A percentile compares a stretch with the other conserved stretches of the same genome.
These are phyloP conservation scores for Sporothrix protearum DNA, from an alignment of 2,329 filamentous ascomycete genomes.

Conservation along the genomic window DNA sequence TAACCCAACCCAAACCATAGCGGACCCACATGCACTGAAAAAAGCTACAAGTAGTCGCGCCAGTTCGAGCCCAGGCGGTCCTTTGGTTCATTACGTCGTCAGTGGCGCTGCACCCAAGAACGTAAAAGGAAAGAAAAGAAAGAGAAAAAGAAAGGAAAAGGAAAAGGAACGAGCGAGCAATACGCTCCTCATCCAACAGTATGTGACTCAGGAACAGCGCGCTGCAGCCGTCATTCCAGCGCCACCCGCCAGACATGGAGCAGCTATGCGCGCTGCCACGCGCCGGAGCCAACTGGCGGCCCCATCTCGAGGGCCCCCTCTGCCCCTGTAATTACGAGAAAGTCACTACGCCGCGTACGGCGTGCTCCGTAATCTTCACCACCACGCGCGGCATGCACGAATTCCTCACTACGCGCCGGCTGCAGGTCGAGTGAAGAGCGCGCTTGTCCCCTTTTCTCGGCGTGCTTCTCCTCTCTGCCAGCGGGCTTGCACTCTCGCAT, in stretches of 20 bases:
- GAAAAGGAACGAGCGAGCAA: background rate
- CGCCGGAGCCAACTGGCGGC: background rate
- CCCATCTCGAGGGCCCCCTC: background rate
- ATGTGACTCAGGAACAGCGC: background rate
- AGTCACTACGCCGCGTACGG: background rate
- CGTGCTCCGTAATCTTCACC: conserved; percentile 16
- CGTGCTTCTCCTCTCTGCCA: no score
- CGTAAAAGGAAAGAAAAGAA: background rate
- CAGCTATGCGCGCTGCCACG: background rate
- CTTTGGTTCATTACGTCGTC: conserved; percentile 22
- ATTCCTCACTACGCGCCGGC: background rate
- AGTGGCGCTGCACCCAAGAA: background rate
- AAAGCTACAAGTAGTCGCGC: background rate
- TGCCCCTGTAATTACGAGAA: background rate
- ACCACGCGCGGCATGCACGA: background rate
- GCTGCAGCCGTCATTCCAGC: conserved; percentile 13
- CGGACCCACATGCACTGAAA: background rate
- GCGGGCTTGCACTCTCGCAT: background rate
- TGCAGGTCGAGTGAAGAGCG: background rate
- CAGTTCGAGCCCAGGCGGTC: background rate
- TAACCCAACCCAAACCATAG: background rate
- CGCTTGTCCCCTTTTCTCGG: conserved; percentile 4
- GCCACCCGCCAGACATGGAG: background rate
- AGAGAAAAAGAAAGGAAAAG: background rate
- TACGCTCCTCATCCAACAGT: background rate